phyloP scores from a whole-genome alignment of 2,329 filamentous ascomycete species.

The Pyricularia pennisetigena region DNA sequence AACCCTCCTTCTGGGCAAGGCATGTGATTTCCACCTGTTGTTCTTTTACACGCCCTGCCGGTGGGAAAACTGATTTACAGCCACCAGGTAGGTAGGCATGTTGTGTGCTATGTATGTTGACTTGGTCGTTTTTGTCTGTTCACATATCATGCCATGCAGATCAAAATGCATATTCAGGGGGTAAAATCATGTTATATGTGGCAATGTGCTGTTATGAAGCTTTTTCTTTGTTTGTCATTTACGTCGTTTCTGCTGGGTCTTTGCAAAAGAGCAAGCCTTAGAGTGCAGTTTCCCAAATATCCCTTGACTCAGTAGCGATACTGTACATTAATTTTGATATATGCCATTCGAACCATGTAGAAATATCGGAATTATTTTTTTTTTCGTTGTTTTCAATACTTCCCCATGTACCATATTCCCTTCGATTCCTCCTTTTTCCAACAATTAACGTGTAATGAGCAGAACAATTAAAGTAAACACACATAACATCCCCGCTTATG shows the following conservation, averaged over 20 bases:
- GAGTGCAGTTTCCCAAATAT: not conserved
- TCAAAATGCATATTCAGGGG: not conserved
- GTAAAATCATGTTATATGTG: not conserved
- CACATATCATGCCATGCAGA: not conserved
- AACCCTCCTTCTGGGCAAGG: not conserved
- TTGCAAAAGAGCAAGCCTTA: not conserved
- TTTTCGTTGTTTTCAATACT: not conserved
- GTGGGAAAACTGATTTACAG: too few relatives aligned
- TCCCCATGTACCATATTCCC: not conserved
- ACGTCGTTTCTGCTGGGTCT: not conserved
- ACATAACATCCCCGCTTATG: constrained; percentile 4
- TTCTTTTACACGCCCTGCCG: too few relatives aligned
- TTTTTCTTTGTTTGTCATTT: not conserved
- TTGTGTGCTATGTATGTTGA: too few relatives aligned
- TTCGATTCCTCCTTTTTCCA: not conserved
- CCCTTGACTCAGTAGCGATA: not conserved
- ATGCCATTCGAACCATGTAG: not conserved
- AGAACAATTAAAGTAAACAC: not conserved
- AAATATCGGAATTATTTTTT: not conserved
- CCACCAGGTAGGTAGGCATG: too few relatives aligned
- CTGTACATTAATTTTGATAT: not conserved
- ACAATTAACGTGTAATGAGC: not conserved
- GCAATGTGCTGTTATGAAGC: not conserved
- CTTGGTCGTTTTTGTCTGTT: not conserved
- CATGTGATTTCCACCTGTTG: not conserved